A percentile compares a stretch with the other conserved stretches of the same genome.
Evolutionary conservation across 306 rosid species (phyloP).

Genomic region (Abrus precatorius): DNA sequence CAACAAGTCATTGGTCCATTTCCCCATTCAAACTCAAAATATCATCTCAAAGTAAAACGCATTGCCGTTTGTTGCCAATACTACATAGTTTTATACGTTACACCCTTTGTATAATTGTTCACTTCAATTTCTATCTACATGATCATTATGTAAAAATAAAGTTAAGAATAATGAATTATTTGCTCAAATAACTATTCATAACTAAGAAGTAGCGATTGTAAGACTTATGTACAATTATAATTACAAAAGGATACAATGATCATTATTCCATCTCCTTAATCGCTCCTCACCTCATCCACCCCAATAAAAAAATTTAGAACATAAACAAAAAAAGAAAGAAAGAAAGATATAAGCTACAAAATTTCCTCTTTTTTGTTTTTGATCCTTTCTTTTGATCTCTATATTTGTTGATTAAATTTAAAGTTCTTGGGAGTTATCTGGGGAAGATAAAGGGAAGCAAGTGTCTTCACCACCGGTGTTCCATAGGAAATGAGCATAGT

Average conservation of each 20-base stretch:
- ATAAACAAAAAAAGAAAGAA: background rate
- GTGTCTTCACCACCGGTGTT: slow-evolving; percentile 94
- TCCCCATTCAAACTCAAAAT: background rate
- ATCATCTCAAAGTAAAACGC: slow-evolving; percentile 35
- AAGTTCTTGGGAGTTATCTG: slow-evolving; percentile 59
- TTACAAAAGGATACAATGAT: slow-evolving; percentile 44
- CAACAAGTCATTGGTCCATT: background rate
- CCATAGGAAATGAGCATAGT: slow-evolving; percentile 95
- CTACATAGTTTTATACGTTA: too few species aligned
- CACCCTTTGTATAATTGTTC: too few species aligned
- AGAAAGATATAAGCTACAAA: slow-evolving; percentile 50
- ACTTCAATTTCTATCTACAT: too few species aligned
- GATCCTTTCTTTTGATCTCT: background rate
- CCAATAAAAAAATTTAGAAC: slow-evolving; percentile 34
- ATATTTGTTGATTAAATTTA: slow-evolving; percentile 27
- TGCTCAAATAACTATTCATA: background rate
- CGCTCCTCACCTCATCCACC: slow-evolving; percentile 13
- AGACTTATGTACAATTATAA: slow-evolving; percentile 54
- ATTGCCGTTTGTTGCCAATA: slow-evolving; percentile 15
- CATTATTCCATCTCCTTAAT: slow-evolving; percentile 30
- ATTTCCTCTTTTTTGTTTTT: background rate
- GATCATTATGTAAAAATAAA: too few species aligned
- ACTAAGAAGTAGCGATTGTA: slow-evolving; percentile 26
- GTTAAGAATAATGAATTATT: background rate
- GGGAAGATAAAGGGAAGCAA: slow-evolving; percentile 72